phyloP scores from a whole-genome alignment of 2,329 filamentous ascomycete genomes.

The Trichoderma sp. region DNA sequence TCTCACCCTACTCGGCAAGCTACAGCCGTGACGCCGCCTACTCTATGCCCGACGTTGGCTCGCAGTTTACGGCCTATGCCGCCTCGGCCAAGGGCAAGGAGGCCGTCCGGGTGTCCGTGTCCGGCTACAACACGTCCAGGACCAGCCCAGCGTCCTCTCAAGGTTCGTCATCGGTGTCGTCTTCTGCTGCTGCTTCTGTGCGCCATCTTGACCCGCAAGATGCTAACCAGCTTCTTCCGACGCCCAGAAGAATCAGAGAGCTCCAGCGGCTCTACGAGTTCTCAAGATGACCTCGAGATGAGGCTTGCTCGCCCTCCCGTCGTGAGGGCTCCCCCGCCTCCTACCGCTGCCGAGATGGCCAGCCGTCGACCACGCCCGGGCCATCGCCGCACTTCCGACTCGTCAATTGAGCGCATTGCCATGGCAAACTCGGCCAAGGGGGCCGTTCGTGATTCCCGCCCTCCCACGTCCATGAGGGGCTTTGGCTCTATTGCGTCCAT shows the following conservation, averaged over 20 bases:
- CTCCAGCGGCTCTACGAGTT: constrained; percentile 38
- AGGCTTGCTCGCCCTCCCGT: constrained; percentile 25
- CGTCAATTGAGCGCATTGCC: constrained; percentile 26
- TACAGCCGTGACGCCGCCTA: constrained; percentile 34
- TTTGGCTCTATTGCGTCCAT: constrained; percentile 30
- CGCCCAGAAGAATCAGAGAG: constrained; percentile 29
- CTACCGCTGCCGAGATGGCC: not conserved
- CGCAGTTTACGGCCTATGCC: constrained; percentile 23
- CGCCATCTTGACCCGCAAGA: not conserved
- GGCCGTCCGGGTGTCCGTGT: constrained; percentile 31
- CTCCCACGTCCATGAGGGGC: constrained; percentile 32
- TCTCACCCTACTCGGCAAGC: constrained; percentile 31
- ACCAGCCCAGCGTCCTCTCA: constrained; percentile 39
- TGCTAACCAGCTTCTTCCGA: constrained; percentile 13
- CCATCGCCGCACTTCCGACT: constrained; percentile 30
- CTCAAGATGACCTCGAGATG: constrained; percentile 42
- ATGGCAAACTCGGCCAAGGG: constrained; percentile 21
- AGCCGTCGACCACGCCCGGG: constrained; percentile 29
- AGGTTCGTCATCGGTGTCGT: constrained; percentile 26
- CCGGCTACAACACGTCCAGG: constrained; percentile 32
- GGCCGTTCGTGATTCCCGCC: constrained; percentile 27
- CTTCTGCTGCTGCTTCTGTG: not conserved
- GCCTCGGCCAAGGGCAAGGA: constrained; percentile 44
- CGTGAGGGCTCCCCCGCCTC: not conserved
- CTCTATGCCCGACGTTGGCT: constrained; percentile 27